Evolutionary conservation across 768 basidiomycete genomes (phyloP), one percentile per base, ranked within the genome.

Genomic region (Russula dissimulans): DNA sequence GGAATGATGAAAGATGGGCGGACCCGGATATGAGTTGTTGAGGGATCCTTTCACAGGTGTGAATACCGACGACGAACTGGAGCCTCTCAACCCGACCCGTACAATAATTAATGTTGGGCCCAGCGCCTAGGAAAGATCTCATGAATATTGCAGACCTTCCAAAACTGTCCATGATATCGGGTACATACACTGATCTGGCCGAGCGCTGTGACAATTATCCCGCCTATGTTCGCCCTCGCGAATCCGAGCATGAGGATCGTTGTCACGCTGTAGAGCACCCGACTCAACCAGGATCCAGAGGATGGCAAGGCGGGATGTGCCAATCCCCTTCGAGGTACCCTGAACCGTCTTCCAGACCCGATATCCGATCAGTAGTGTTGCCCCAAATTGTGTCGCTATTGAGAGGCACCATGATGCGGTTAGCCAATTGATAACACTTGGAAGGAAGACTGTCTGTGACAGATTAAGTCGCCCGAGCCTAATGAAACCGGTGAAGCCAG

Each of bases 201-300:
- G 18, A 62, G 61, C 3, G 38, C 8, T 1, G 45, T 47, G 1
- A 15, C 44, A 26, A 62, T 52, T 45, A 62, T 18, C 9, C 31
- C 39, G 1, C 57, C 57, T 6, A 18, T 43, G 39, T 57, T 57
- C 14, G 56, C 38, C 44, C 5, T n/a, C 15, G 49, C 54, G 22
- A 62, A 59, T 4, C 44, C 61, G 39, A 62, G 57, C n/a, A 58
- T 15, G 22, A 32, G 18, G 18, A 36, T 43, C 8, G 51, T 59
- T 7, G 44, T 62, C 36, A 49, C 3, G 45, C 45, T 54, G 22
- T 62, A 62, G n/a, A 59, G 41, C 61, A 18, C 61, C 61, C 8
- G 57, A 62, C 31, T 62, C 61, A 32, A 62, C 57, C 18, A 62
- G 36, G 18, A 54, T 62, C 61, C 57, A 59, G 44, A 62, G 51